Conservation (phyloP, 805 yeast species). For the Dipodascopsis uninucleata region DNA sequence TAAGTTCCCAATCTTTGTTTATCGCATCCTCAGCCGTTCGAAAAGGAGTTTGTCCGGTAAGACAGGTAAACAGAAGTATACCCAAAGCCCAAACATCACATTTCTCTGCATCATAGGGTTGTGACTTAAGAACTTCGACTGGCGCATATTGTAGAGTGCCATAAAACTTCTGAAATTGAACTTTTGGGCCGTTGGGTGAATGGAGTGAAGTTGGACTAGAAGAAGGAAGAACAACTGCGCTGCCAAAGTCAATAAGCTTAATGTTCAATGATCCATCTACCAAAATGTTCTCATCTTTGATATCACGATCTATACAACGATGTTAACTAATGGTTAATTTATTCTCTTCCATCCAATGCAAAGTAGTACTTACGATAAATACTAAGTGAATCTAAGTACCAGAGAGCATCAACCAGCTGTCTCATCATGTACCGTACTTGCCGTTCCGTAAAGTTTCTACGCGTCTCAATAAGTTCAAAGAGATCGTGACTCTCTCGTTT, state of each 20-base stretch:
- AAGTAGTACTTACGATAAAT: slow-evolving; percentile 14
- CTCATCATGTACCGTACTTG: slow-evolving; percentile 27
- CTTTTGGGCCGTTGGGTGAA: slow-evolving; percentile 1
- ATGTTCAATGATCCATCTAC: slow-evolving; percentile 73
- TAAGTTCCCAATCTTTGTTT: slow-evolving; percentile 18
- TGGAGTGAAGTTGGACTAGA: slow-evolving; percentile 2
- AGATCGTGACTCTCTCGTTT: slow-evolving; percentile 67
- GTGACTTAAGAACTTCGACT: slow-evolving; percentile 20
- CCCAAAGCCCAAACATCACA: slow-evolving; percentile 28
- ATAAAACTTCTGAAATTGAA: slow-evolving; percentile 20
- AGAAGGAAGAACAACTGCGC: slow-evolving; percentile 15
- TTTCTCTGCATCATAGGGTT: slow-evolving; percentile 26
- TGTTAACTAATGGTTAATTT: not conserved
- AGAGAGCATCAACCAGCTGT: slow-evolving; percentile 23
- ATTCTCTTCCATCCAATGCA: not conserved
- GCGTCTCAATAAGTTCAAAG: slow-evolving; percentile 46
- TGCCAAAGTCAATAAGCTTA: slow-evolving; percentile 78
- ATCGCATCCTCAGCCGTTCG: slow-evolving; percentile 24
- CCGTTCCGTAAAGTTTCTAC: slow-evolving; percentile 17
- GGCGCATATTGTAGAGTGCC: slow-evolving; percentile 28
- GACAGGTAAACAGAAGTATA: slow-evolving; percentile 21
- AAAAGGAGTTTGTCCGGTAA: slow-evolving; percentile 28
- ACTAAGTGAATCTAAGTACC: slow-evolving; percentile 18
- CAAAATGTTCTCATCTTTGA: slow-evolving; percentile 80
- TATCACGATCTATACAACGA: slow-evolving; percentile 43